These are phyloP conservation scores for Cavenderia fasciculata DNA, from an alignment of 78 protist species.

Conservation along the genomic window DNA sequence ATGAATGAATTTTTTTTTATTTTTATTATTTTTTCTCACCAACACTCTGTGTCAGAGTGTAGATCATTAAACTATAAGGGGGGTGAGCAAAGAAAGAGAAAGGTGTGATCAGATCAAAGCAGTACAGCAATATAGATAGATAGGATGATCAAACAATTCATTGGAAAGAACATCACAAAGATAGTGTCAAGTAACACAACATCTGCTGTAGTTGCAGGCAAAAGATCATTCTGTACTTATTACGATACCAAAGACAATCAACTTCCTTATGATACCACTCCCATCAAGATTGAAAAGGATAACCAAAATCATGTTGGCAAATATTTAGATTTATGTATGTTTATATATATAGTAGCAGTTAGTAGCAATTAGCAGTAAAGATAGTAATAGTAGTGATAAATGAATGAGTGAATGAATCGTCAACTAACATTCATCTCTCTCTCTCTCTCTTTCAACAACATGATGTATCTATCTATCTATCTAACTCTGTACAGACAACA, in stretches of 20 bases:
- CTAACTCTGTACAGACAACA: slow-evolving; percentile 2
- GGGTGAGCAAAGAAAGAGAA: too few relatives aligned
- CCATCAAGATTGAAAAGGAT: neutral
- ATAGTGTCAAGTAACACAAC: too few relatives aligned
- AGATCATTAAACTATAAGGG: too few relatives aligned
- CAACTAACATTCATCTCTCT: neutral
- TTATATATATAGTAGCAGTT: neutral
- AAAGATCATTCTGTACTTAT: slow-evolving; percentile 44
- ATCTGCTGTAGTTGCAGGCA: too few relatives aligned
- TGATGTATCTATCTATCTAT: neutral
- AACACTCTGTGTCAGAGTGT: too few relatives aligned
- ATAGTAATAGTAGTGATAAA: neutral
- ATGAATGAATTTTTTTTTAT: too few relatives aligned
- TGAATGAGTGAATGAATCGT: neutral
- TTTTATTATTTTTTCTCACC: too few relatives aligned
- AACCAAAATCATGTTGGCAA: neutral
- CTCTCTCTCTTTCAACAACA: neutral
- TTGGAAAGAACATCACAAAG: too few relatives aligned
- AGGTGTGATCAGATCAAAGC: too few relatives aligned
- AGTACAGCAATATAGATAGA: too few relatives aligned
- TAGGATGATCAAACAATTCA: too few relatives aligned
- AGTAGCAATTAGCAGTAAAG: neutral
- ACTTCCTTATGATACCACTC: slow-evolving; percentile 22
- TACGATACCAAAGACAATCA: slow-evolving; percentile 51
- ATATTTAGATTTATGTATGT: slow-evolving; percentile 58